Percentiles rank a stretch among this genome's conserved stretches.
Evolutionary conservation across 148 eudicot species (phyloP).

Genomic region (Talinum fruticosum): DNA sequence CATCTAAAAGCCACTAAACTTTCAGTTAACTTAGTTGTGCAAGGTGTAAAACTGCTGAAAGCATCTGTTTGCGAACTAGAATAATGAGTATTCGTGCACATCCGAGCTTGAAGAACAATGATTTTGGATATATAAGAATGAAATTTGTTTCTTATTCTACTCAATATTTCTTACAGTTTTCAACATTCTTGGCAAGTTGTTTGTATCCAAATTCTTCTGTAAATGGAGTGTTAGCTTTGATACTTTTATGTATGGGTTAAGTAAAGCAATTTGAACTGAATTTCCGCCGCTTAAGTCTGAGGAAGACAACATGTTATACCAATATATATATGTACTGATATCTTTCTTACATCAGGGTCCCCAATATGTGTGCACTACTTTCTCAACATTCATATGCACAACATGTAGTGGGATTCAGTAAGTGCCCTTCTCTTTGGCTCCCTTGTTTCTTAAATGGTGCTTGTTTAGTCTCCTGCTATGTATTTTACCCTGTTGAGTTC

Average conservation of each 20-base stretch:
- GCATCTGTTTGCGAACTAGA: not conserved
- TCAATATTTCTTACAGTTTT: not conserved
- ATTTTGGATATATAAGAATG: not conserved
- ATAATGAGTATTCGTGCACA: not conserved
- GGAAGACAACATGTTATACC: not conserved
- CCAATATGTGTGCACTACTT: conserved; percentile 90
- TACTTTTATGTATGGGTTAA: not conserved
- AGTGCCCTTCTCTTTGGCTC: conserved; percentile 32
- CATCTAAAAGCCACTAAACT: not conserved
- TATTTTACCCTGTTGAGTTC: not conserved
- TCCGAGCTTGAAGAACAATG: too few species aligned
- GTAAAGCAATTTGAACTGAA: not conserved
- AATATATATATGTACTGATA: conserved; percentile 9
- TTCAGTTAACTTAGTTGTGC: not conserved
- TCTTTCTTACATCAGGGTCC: conserved; percentile 63
- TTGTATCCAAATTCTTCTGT: not conserved
- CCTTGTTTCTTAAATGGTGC: conserved; percentile 9
- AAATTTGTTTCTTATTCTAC: not conserved
- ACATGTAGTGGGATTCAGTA: conserved; percentile 95
- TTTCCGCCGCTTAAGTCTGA: not conserved
- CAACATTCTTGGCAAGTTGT: not conserved
- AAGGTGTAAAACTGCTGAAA: not conserved
- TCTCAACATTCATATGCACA: conserved; percentile 92
- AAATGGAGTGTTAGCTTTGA: not conserved
- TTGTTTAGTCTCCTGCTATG: conserved; percentile 1